Conservation (phyloP, 306 rosid species). For the Astragalus membranaceus region DNA sequence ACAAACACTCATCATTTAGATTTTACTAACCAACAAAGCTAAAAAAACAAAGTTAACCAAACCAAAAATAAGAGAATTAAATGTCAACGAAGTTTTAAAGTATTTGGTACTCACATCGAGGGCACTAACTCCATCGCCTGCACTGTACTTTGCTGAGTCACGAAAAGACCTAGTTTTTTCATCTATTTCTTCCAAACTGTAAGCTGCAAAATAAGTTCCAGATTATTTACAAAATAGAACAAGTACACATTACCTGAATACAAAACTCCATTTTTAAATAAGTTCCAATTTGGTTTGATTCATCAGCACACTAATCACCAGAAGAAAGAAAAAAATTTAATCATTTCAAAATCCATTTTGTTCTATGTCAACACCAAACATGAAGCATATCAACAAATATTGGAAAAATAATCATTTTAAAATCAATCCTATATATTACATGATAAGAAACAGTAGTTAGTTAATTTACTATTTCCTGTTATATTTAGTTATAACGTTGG, state of each 20-base stretch:
- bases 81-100: background rate
- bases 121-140: slow-evolving; percentile 36
- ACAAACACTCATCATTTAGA: background rate
- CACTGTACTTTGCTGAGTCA: slow-evolving; percentile 14
- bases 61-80: background rate
- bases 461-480: too few relatives aligned
- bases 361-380: too few relatives aligned
- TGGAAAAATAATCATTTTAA: too few relatives aligned
- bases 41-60: background rate
- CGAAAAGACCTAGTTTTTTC: slow-evolving; percentile 47
- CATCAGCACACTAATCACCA: too few relatives aligned
- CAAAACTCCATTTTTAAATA: background rate
- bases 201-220: slow-evolving; percentile 37
- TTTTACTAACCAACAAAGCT: background rate
- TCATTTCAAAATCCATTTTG: too few relatives aligned
- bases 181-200: slow-evolving; percentile 46
- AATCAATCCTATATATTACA: too few relatives aligned
- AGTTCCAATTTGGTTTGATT: background rate
- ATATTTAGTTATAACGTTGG: too few relatives aligned
- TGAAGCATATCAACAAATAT: too few relatives aligned
- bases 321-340: too few relatives aligned
- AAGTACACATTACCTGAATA: background rate
- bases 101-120: slow-evolving; percentile 48
- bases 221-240: background rate
- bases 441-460: too few relatives aligned